A percentile compares a stretch with the other conserved stretches of the same genome.
These are phyloP conservation scores for Cicer bijugum DNA, from an alignment of 306 rosid genomes.

Conservation along the genomic window DNA sequence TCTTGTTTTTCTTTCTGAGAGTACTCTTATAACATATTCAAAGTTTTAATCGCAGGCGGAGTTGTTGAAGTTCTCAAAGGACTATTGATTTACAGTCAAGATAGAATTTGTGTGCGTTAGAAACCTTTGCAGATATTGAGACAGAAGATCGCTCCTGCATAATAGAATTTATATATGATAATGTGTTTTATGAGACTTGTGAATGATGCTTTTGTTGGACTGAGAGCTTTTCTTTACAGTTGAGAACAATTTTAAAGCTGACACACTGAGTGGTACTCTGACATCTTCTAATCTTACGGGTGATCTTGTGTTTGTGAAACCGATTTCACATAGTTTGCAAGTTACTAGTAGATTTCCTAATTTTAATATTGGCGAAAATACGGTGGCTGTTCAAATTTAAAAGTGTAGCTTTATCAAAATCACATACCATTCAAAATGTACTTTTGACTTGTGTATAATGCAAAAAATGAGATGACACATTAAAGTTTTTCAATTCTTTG, in stretches of 20 bases:
- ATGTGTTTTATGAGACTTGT: conserved; percentile 30
- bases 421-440: too few relatives aligned
- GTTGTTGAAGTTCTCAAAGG: conserved; percentile 22
- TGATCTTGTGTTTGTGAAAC: too few relatives aligned
- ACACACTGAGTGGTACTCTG: too few relatives aligned
- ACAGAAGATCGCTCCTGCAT: conserved; percentile 4
- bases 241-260: conserved; percentile 1
- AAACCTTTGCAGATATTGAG: conserved; percentile 30
- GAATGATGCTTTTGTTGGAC: conserved; percentile 37
- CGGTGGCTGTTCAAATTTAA: too few relatives aligned
- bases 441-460: too few relatives aligned
- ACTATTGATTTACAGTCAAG: conserved; percentile 36
- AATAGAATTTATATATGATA: conserved; percentile 4
- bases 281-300: too few relatives aligned
- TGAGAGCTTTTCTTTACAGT: background rate
- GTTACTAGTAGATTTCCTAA: too few relatives aligned
- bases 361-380: too few relatives aligned
- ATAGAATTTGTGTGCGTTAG: background rate
- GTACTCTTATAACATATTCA: background rate
- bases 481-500: too few relatives aligned
- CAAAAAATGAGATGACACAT: too few relatives aligned
- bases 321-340: too few relatives aligned
- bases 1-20: background rate
- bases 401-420: too few relatives aligned
- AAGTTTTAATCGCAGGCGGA: conserved; percentile 1